phyloP scores from a whole-genome alignment of 2,329 filamentous ascomycete genomes.

The Dactylellina leptospora region DNA sequence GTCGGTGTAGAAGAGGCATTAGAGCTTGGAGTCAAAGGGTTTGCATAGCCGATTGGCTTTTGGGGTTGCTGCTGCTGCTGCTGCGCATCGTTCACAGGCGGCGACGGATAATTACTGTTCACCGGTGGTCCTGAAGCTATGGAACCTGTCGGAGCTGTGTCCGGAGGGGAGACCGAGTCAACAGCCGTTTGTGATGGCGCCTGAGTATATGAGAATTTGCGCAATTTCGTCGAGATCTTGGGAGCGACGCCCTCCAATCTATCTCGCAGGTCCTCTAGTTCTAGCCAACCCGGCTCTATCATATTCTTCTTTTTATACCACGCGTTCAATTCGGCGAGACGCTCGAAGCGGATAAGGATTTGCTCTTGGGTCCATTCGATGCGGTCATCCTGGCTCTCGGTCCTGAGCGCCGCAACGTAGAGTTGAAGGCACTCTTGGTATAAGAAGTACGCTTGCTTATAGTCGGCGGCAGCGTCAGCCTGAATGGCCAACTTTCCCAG shows the following conservation, averaged over 20 bases:
- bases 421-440: constrained; percentile 45
- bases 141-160: constrained; percentile 28
- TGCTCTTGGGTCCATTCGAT: constrained; percentile 50
- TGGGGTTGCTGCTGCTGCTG: constrained; percentile 27
- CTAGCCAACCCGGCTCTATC: constrained; percentile 42
- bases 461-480: constrained; percentile 41
- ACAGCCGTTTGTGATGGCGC: constrained; percentile 1
- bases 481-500: constrained; percentile 52
- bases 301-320: constrained; percentile 50
- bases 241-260: constrained; percentile 45
- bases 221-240: constrained; percentile 49
- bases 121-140: constrained; percentile 7
- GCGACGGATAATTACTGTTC: constrained; percentile 23
- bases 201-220: constrained; percentile 43
- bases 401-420: constrained; percentile 43
- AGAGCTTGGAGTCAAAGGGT: constrained; percentile 21
- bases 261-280: constrained; percentile 46
- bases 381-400: constrained; percentile 42
- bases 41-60: constrained; percentile 20
- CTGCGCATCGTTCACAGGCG: constrained; percentile 22
- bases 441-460: constrained; percentile 47
- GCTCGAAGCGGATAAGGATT: constrained; percentile 50
- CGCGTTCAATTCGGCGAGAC: constrained; percentile 51
- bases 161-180: constrained; percentile 20
- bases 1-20: constrained; percentile 32